A percentile compares a stretch with the other conserved stretches of the same genome.
phyloP scores from a whole-genome alignment of 305 asterid species.

The Fraxinus nigra region DNA sequence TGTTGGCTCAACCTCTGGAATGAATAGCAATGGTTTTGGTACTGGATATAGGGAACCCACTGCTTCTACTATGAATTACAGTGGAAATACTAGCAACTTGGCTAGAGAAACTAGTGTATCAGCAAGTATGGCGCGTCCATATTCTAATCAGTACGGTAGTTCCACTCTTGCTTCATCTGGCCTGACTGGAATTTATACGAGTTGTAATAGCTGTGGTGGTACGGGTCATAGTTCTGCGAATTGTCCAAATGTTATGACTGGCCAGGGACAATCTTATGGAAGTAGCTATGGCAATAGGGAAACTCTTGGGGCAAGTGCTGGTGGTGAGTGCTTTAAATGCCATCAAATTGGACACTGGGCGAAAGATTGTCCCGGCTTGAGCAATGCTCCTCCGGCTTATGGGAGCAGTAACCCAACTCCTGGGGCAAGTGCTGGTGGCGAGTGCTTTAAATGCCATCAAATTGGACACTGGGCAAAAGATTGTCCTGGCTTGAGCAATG shows the following conservation, averaged over 20 bases:
- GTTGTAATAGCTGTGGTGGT: slow-evolving; percentile 76
- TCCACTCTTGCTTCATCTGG: slow-evolving; percentile 40
- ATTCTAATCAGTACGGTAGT: slow-evolving; percentile 57
- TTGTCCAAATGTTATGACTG: slow-evolving; percentile 54
- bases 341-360: slow-evolving; percentile 92
- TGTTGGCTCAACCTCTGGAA: slow-evolving; percentile 23
- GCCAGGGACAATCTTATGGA: slow-evolving; percentile 40
- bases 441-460: slow-evolving; percentile 84
- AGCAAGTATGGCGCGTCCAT: slow-evolving; percentile 38
- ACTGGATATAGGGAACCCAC: slow-evolving; percentile 24
- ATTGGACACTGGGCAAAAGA: slow-evolving; percentile 86
- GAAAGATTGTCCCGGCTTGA: slow-evolving; percentile 62
- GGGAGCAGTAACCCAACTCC: slow-evolving; percentile 30
- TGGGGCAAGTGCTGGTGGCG: slow-evolving; percentile 41
- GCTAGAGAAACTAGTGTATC: slow-evolving; percentile 35
- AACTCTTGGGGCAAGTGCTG: slow-evolving; percentile 34
- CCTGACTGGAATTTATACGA: slow-evolving; percentile 37
- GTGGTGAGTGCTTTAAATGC: slow-evolving; percentile 75
- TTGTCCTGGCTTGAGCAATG: slow-evolving; percentile 51
- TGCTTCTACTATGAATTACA: slow-evolving; percentile 24
- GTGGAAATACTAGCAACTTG: slow-evolving; percentile 31
- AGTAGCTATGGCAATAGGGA: slow-evolving; percentile 27
- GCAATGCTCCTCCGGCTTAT: slow-evolving; percentile 36
- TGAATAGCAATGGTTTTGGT: slow-evolving; percentile 26
- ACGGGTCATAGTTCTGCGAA: slow-evolving; percentile 64